phyloP scores from a whole-genome alignment of 1,139 yeast species.

The Lodderomyces metapsilosis region DNA sequence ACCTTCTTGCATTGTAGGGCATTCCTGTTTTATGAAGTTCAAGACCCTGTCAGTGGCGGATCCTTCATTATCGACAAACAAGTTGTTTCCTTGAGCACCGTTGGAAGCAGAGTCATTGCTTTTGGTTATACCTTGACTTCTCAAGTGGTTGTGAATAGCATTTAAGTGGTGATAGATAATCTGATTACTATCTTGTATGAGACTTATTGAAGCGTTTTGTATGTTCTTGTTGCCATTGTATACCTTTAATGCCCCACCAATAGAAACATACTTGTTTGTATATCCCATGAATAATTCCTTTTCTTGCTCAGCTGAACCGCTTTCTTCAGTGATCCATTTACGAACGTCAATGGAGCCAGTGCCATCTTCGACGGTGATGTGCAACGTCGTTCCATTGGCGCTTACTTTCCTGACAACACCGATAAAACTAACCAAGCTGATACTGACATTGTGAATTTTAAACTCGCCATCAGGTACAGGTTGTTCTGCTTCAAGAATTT shows the following conservation, averaged over 20 bases:
- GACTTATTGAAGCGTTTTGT: slow-evolving; percentile 61
- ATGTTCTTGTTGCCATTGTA: slow-evolving; percentile 67
- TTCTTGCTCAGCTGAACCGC: slow-evolving; percentile 33
- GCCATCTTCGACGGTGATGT: slow-evolving; percentile 75
- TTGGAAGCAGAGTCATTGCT: slow-evolving; percentile 1
- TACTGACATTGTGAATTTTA: slow-evolving; percentile 58
- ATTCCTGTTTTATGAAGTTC: slow-evolving; percentile 49
- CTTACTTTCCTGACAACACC: slow-evolving; percentile 65
- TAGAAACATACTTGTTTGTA: slow-evolving; percentile 56
- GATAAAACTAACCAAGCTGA: slow-evolving; percentile 60
- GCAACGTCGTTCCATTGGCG: slow-evolving; percentile 52
- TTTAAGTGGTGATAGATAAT: slow-evolving; percentile 74
- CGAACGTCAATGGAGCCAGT: slow-evolving; percentile 74
- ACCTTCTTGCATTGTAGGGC: slow-evolving; percentile 67
- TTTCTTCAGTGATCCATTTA: slow-evolving; percentile 63
- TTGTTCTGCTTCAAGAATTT: slow-evolving; percentile 65
- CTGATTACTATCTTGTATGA: slow-evolving; percentile 69
- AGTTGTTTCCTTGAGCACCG: slow-evolving; percentile 8
- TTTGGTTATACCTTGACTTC: slow-evolving; percentile 41
- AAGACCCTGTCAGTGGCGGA: slow-evolving; percentile 44
- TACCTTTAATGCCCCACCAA: slow-evolving; percentile 70
- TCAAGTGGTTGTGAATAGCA: slow-evolving; percentile 63
- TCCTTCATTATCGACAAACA: slow-evolving; percentile 42
- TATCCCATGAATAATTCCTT: slow-evolving; percentile 32
- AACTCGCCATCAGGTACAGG: slow-evolving; percentile 75